These are phyloP conservation scores for Suillus discolor DNA, from an alignment of 768 basidiomycete genomes.

Conservation along the genomic window DNA sequence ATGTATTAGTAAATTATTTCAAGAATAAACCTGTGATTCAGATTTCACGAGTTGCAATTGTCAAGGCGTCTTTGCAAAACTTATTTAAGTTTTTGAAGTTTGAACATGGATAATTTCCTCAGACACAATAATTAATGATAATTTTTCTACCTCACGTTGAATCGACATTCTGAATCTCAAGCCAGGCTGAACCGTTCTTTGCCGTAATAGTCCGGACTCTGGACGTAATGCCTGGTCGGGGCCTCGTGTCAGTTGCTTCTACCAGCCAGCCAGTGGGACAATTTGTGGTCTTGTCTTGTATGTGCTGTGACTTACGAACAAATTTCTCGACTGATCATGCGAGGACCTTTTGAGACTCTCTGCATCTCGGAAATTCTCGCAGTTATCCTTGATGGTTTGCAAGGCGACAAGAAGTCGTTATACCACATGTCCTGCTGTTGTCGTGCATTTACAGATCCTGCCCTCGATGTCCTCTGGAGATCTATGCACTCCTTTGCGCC, in stretches of 20 bases:
- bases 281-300: background rate
- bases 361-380: slow-evolving; percentile 1
- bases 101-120: no score
- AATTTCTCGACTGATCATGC: background rate
- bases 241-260: background rate
- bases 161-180: no score
- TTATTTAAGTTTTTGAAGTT: no score
- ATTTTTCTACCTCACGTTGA: no score
- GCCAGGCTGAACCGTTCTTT: no score
- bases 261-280: background rate
- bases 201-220: background rate
- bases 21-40: background rate
- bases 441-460: slow-evolving; percentile 9
- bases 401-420: slow-evolving; percentile 11
- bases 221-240: background rate
- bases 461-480: slow-evolving; percentile 8
- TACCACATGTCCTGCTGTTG: slow-evolving; percentile 5
- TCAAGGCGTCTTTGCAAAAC: no score
- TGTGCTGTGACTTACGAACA: background rate
- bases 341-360: slow-evolving; percentile 2
- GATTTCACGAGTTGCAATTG: no score
- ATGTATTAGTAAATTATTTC: background rate
- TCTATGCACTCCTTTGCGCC: slow-evolving; percentile 7
- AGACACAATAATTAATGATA: no score
- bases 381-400: slow-evolving; percentile 1